Percentiles rank a stretch among this genome's conserved stretches.
phyloP scores from a whole-genome alignment of 2,329 filamentous ascomycete genomes.

The Cercospora citrullina region DNA sequence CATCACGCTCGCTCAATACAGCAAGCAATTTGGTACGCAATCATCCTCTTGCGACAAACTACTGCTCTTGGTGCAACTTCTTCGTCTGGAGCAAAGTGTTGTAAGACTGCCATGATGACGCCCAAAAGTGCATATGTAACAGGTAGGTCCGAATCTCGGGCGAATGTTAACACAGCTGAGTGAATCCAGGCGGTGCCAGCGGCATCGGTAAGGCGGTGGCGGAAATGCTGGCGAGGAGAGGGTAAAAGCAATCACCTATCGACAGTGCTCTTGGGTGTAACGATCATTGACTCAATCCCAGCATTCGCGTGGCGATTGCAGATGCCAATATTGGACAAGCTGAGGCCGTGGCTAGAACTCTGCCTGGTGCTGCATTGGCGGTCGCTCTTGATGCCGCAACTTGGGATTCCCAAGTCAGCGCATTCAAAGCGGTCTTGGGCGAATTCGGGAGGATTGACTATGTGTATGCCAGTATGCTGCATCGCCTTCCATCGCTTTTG shows the following conservation, averaged over 20 bases:
- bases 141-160: neutral
- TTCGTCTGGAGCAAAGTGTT: neutral
- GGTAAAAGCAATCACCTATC: slow-evolving; percentile 14
- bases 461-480: slow-evolving; percentile 37
- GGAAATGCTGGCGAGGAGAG: slow-evolving; percentile 34
- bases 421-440: slow-evolving; percentile 41
- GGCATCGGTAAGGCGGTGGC: slow-evolving; percentile 42
- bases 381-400: slow-evolving; percentile 38
- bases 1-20: neutral
- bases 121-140: slow-evolving; percentile 22
- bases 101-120: slow-evolving; percentile 1
- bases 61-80: neutral
- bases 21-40: neutral
- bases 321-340: slow-evolving; percentile 38
- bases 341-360: slow-evolving; percentile 29
- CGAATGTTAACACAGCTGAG: neutral
- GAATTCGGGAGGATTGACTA: slow-evolving; percentile 43
- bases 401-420: slow-evolving; percentile 42
- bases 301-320: slow-evolving; percentile 54
- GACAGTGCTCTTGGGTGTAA: neutral
- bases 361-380: slow-evolving; percentile 28
- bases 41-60: neutral
- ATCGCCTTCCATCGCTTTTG: slow-evolving; percentile 32
- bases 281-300: slow-evolving; percentile 22
- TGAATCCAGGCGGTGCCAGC: slow-evolving; percentile 21